Evolutionary conservation across 2,329 filamentous ascomycete species (phyloP).

Genomic region (Trichophyton mentagrophytes): DNA sequence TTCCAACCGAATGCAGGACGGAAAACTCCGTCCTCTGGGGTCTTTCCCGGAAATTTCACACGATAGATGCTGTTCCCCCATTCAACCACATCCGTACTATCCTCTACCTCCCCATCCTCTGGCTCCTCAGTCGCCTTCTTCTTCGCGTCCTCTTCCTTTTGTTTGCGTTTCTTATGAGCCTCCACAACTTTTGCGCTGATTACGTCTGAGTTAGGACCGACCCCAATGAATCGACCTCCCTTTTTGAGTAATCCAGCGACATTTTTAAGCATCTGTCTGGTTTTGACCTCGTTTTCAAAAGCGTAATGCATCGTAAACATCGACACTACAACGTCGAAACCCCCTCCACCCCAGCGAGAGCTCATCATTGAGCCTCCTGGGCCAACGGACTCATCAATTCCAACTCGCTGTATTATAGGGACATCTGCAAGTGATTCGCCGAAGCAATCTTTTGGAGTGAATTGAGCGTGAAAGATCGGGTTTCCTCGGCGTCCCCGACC

Average conservation of each 20-base stretch:
- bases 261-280: constrained; percentile 82
- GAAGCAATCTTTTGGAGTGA: constrained; percentile 86
- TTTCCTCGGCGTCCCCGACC: constrained; percentile 38
- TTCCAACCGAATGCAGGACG: constrained; percentile 94
- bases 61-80: constrained; percentile 93
- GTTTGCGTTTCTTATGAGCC: constrained; percentile 51
- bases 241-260: constrained; percentile 84
- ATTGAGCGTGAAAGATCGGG: constrained; percentile 69
- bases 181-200: constrained; percentile 65
- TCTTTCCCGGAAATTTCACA: constrained; percentile 73
- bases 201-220: constrained; percentile 93
- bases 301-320: constrained; percentile 99
- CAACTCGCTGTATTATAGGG: constrained; percentile 69
- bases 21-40: constrained; percentile 77
- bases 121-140: constrained; percentile 19
- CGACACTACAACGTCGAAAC: constrained; percentile 93
- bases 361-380: constrained; percentile 39
- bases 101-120: constrained; percentile 41
- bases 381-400: constrained; percentile 62
- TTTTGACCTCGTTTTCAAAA: constrained; percentile 83
- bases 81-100: constrained; percentile 52
- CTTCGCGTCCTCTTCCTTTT: constrained; percentile 28
- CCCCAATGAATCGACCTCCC: constrained; percentile 84
- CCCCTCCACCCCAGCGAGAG: constrained; percentile 58
- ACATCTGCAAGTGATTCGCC: constrained; percentile 71